These are phyloP conservation scores for Asterophora parasitica DNA, from an alignment of 768 basidiomycete species.

Conservation along the genomic window DNA sequence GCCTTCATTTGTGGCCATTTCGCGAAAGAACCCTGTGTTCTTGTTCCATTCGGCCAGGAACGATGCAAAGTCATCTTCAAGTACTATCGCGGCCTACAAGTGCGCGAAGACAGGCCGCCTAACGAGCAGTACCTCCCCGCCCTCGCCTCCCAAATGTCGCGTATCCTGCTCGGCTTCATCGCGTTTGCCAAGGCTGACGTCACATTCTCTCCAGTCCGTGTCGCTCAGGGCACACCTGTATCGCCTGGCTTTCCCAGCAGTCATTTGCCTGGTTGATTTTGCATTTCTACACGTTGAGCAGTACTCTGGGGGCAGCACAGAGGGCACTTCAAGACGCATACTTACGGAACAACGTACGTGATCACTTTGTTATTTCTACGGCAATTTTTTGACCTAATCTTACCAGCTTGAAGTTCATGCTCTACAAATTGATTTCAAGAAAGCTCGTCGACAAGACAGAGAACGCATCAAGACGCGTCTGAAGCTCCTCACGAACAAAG, in stretches of 20 bases:
- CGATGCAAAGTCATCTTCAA: constrained; percentile 11
- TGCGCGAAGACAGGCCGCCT: background rate
- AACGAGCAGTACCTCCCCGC: background rate
- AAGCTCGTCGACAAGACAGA: constrained; percentile 9
- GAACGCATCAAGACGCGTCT: constrained; percentile 8
- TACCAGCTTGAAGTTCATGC: constrained; percentile 8
- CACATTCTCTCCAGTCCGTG: constrained; percentile 4
- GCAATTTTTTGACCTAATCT: background rate
- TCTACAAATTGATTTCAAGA: constrained; percentile 8
- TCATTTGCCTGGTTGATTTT: constrained; percentile 13
- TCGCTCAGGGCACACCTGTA: constrained; percentile 8
- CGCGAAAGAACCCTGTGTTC: constrained; percentile 2
- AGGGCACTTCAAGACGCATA: constrained; percentile 5
- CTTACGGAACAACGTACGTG: constrained; percentile 8
- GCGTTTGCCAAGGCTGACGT: constrained; percentile 9
- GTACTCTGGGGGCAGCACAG: constrained; percentile 2
- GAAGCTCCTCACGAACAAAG: background rate
- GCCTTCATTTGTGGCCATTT: constrained; percentile 6
- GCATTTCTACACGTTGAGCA: constrained; percentile 3
- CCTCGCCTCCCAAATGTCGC: constrained; percentile 1
- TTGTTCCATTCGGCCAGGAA: constrained; percentile 13
- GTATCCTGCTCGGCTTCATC: background rate
- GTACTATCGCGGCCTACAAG: constrained; percentile 10
- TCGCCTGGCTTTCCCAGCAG: constrained; percentile 8
- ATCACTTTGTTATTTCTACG: background rate